Conservation (phyloP, 2,329 filamentous ascomycete species). For the Alternaria conjuncta region DNA sequence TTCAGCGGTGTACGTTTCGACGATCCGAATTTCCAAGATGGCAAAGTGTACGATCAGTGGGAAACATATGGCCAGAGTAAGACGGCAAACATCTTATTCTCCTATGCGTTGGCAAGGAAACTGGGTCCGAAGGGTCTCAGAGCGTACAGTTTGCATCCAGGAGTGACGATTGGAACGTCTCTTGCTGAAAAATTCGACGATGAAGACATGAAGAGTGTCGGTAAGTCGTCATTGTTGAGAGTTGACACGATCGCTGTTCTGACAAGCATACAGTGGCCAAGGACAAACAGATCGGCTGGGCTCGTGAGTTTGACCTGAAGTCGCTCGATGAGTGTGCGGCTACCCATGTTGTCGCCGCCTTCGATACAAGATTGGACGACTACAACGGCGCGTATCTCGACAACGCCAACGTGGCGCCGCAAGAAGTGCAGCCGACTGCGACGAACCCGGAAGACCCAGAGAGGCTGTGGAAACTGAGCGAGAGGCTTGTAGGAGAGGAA, state of each 20-base stretch:
- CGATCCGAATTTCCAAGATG: slow-evolving; percentile 52
- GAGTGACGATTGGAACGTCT: slow-evolving; percentile 32
- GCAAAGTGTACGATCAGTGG: slow-evolving; percentile 51
- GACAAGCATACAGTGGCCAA: slow-evolving; percentile 12
- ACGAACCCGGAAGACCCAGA: slow-evolving; percentile 31
- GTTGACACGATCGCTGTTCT: not conserved
- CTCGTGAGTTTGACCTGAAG: slow-evolving; percentile 30
- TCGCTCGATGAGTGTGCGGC: slow-evolving; percentile 36
- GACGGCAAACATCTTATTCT: slow-evolving; percentile 56
- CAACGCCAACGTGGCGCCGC: slow-evolving; percentile 25
- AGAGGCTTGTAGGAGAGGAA: slow-evolving; percentile 38
- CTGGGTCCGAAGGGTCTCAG: slow-evolving; percentile 28
- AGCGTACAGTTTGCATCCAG: slow-evolving; percentile 41
- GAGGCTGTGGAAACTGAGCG: slow-evolving; percentile 43
- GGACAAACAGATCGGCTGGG: slow-evolving; percentile 29
- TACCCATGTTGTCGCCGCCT: slow-evolving; percentile 41
- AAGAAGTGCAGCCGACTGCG: slow-evolving; percentile 25
- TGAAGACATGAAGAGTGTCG: slow-evolving; percentile 29
- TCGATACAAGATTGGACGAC: slow-evolving; percentile 31
- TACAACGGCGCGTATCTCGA: slow-evolving; percentile 39
- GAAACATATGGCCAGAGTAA: slow-evolving; percentile 60
- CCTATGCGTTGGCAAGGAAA: slow-evolving; percentile 30
- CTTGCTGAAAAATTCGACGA: slow-evolving; percentile 26
- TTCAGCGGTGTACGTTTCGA: slow-evolving; percentile 52
- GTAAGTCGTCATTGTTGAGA: not conserved